phyloP scores from a whole-genome alignment of 306 rosid species.

The Gastrolobium villosum region DNA sequence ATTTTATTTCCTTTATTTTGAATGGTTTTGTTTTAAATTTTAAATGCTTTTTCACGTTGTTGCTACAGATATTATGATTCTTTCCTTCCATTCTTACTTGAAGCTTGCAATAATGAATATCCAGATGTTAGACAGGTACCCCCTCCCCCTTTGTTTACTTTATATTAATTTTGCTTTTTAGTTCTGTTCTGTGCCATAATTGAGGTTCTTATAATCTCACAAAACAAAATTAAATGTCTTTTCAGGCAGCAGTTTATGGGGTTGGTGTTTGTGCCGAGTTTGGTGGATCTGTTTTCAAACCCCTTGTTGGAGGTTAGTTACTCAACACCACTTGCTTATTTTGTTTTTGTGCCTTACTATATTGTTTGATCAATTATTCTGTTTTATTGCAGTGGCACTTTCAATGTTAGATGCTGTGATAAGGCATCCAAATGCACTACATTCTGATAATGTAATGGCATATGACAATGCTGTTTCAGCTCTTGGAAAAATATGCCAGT shows the following conservation, averaged over 20 bases:
- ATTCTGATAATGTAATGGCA: constrained; percentile 87
- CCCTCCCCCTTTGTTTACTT: constrained; percentile 3
- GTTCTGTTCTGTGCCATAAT: constrained; percentile 4
- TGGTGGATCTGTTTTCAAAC: constrained; percentile 92
- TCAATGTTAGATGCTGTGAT: constrained; percentile 88
- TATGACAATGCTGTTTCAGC: constrained; percentile 98
- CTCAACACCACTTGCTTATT: constrained; percentile 32
- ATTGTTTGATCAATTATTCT: constrained; percentile 24
- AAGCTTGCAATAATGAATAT: constrained; percentile 95
- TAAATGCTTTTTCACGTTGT: constrained; percentile 21
- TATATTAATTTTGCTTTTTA: constrained; percentile 12
- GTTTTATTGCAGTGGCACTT: constrained; percentile 82
- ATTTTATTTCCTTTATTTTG: constrained; percentile 12
- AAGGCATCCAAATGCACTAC: constrained; percentile 82
- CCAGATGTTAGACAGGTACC: constrained; percentile 95
- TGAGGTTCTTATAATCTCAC: constrained; percentile 20
- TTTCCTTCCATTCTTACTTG: constrained; percentile 90
- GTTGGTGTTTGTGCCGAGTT: constrained; percentile 97
- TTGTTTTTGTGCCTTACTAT: constrained; percentile 7
- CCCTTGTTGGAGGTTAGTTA: constrained; percentile 79
- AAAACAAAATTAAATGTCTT: constrained; percentile 34
- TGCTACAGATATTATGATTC: constrained; percentile 85
- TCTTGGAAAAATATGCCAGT: constrained; percentile 90
- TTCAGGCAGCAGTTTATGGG: constrained; percentile 99
- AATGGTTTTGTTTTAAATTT: constrained; percentile 40